Base-by-base conservation (phyloP, 495 filamentous ascomycete genomes). In the Neurospora discreta region DNA sequence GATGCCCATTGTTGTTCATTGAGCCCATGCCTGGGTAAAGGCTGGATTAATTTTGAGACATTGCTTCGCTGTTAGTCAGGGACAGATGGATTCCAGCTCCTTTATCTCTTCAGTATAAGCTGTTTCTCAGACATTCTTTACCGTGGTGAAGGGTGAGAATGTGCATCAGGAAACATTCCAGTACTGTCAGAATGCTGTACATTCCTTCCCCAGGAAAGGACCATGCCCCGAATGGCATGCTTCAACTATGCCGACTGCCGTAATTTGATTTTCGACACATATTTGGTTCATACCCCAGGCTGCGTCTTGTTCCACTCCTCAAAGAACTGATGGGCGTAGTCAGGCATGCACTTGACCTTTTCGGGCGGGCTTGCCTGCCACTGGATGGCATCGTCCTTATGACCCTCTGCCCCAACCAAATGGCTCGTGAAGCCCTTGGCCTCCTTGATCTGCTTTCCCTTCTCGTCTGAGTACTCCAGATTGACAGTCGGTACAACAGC, bases 401-500 rank as follows among this genome's bases (percentile, higher is more conserved):
- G 52, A 38, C 69, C 58, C 10, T 38, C 40, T 15, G 36, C 67
- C 8, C 44, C 38, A 9, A 83, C 77, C 71, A 71, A 75, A 15
- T 81, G 72, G 20, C 72, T 72, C 23, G 80, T 78, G 72, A 83
- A 84, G 0, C 85, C 85, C 74, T 82, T 82, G 2, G 75, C 65
- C 16, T 71, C 69, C 76, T 86, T 88, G 18, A 82, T 82, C 67
- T 75, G 74, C 40, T 71, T 71, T 2, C 79, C 82, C 20, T 74
- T 72, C 38, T 79, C 74, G 70, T 83, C 77, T 5, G 77, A 78
- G 71, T 86, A 87, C 67, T 79, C 85, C 3, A 87, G 69, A 75
- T 86, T 88, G 5, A 87, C 78, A 1, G 76, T 73, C 58, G 85
- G 84, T n/a, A 87, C 82, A 3, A 85, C 84, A 7, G 82, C 78